Conservation (phyloP, 1,284 basidiomycete species). For the Malassezia pachydermatis region DNA sequence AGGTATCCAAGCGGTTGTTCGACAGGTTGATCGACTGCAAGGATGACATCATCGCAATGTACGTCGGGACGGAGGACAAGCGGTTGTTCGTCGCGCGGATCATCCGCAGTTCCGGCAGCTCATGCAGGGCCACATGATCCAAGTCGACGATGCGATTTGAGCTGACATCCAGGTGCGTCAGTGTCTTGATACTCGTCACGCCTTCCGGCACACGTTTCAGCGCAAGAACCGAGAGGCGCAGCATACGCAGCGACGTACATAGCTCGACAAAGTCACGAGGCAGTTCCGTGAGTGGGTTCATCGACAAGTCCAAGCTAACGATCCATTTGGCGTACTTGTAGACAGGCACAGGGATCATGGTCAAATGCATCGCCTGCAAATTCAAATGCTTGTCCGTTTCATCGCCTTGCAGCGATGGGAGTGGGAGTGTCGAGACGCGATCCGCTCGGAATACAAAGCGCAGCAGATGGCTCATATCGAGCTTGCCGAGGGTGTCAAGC, state of each 20-base stretch:
- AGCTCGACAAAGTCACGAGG: conserved; percentile 92
- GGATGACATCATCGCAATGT: conserved; percentile 64
- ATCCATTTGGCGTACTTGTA: conserved; percentile 80
- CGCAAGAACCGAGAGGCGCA: conserved; percentile 82
- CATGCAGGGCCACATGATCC: conserved; percentile 71
- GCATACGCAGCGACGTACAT: conserved; percentile 70
- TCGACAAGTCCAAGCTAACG: conserved; percentile 74
- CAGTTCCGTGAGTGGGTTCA: conserved; percentile 91
- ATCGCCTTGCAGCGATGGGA: conserved; percentile 33
- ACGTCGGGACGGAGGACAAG: conserved; percentile 72
- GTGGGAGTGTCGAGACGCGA: conserved; percentile 53
- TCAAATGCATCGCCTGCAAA: conserved; percentile 69
- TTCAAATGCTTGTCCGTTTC: conserved; percentile 66
- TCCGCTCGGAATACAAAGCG: conserved; percentile 64
- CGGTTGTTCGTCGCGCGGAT: conserved; percentile 87
- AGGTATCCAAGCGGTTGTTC: conserved; percentile 82
- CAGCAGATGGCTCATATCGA: conserved; percentile 74
- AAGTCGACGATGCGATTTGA: conserved; percentile 86
- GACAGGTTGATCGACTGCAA: conserved; percentile 82
- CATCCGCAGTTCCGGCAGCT: conserved; percentile 62
- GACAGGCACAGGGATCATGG: conserved; percentile 79
- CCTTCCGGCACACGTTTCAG: conserved; percentile 85
- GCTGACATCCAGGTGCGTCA: conserved; percentile 78
- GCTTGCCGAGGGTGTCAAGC: conserved; percentile 66
- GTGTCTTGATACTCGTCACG: conserved; percentile 63